Base-by-base conservation (phyloP, 1,284 basidiomycete genomes). In the Boletus chippewaensis region DNA sequence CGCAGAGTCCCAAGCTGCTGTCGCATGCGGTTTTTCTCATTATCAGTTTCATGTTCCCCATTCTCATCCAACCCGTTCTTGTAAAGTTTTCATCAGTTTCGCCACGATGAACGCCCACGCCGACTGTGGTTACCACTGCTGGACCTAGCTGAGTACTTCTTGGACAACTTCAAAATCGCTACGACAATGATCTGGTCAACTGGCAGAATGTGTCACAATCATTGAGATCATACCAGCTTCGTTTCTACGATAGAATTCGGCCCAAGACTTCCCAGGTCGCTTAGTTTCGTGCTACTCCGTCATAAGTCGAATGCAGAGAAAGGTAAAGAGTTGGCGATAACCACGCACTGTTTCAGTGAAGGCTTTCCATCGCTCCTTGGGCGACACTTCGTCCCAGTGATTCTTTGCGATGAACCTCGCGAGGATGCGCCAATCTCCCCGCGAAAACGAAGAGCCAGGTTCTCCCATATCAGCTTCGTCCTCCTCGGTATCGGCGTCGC, bases 251-350 rank as follows among this genome's bases (percentile, higher is more conserved):
- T 79, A 83, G 55, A 74, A 78, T 60, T 83, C 79, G 15, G 66
- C 71, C 80, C 83, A 86, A 5, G 81, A 72, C 57, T 77, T 80
- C 5, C 65, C 61, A 24, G 77, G 72, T 54, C 84, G 72, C 29
- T 54, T 61, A 10, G 63, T 66, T 60, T 76, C 75, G 60, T 78
- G 59, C 73, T 76, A 20, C 13, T 18, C 31, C 42, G 13, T 35
- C 36, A 41, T 55, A 12, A 57, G 51, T 41, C 13, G 26, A 39
- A 39, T 42, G 12, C 24, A 13, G 13, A 24, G 44, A 41, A 5
- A 31, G 9, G 35, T 18, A 34, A 40, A 42, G 9, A 32, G 2
- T 20, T 11, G 22, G 24, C 38, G 24, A 46, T 16, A 15, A 58
- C 59, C 51, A 57, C 65, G 45, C 55, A 83, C 84, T 61, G 71